phyloP scores from a whole-genome alignment of 257 asterid genomes.

The Jacaranda copaia region DNA sequence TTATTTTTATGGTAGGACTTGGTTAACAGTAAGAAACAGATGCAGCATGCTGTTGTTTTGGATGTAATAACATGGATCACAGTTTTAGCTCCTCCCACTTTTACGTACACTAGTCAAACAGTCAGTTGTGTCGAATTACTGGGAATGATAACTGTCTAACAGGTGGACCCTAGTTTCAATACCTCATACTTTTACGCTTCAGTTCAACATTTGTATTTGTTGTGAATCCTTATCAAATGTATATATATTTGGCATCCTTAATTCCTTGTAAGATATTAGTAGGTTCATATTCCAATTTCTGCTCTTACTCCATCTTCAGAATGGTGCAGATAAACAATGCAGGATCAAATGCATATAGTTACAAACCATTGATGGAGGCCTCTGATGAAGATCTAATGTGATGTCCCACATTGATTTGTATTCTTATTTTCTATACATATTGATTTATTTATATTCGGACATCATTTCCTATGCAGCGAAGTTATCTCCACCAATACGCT shows the following conservation, averaged over 20 bases:
- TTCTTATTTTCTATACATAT: conserved; percentile 6
- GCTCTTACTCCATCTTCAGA: too few species aligned
- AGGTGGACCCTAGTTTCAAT: neutral
- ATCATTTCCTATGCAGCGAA: conserved; percentile 66
- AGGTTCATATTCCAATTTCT: too few species aligned
- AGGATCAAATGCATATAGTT: conserved; percentile 35
- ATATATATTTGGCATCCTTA: neutral
- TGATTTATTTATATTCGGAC: conserved; percentile 20
- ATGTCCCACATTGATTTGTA: conserved; percentile 34
- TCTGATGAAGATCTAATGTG: conserved; percentile 94
- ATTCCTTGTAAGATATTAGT: too few species aligned
- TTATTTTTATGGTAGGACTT: neutral
- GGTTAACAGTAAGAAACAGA: neutral
- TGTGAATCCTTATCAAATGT: conserved; percentile 1
- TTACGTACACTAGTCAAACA: neutral
- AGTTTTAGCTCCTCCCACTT: conserved; percentile 6
- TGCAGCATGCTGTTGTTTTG: neutral
- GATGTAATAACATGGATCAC: neutral
- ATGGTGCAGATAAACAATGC: too few species aligned
- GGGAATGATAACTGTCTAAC: conserved; percentile 3
- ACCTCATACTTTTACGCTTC: conserved; percentile 4
- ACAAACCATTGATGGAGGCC: conserved; percentile 87
- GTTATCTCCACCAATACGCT: conserved; percentile 92
- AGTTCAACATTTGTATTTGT: neutral
- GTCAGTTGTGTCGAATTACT: neutral